Evolutionary conservation across 2,329 filamentous ascomycete species (phyloP), one percentile per base, ranked within the genome.

Genomic region (Trichoderma lentiforme): DNA sequence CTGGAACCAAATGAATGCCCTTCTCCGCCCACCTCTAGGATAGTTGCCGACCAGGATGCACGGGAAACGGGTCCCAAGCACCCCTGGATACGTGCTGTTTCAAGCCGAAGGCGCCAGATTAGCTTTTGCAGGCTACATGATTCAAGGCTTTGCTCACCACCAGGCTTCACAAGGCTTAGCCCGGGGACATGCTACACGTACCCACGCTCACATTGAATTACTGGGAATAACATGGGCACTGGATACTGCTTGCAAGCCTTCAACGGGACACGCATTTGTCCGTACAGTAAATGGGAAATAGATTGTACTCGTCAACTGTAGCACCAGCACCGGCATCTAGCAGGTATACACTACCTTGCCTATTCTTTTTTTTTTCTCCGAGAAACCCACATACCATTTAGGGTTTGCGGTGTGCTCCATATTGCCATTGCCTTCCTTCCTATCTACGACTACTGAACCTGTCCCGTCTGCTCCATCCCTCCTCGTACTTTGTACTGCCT

Each of bases 161-260:
- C 68, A 71, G 30, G 68, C 68, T 71, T 71, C 60, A 32, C 68
- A 71, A 64, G 68, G 68, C 68, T 71, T 71, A 71, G 68, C n/a
- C 30, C 34, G 6, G 53, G 24, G 36, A 57, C 53, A 28, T 58
- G 34, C 51, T 43, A 30, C 36, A 43, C 39, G 24, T 39, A 51
- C 26, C 65, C 12, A 14, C 18, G 26, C 5, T n/a, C 39, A 53
- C 39, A 70, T 61, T 62, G 39, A 28, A 39, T 6, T 34, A 5
- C 51, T 61, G 66, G 66, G 26, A 61, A 69, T 61, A 61, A 61
- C 66, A 69, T 61, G 66, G 66, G 26, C 21, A 67, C 57, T 51
- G 56, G 56, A 30, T 12, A 53, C 14, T 36, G 34, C 28, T 34
- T 24, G 18, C 12, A 58, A 32, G 53, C 26, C 34, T 7, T 39